Evolutionary conservation across 352 stramenopile genomes (phyloP).

Genomic region (Globisporangium echinulatum): DNA sequence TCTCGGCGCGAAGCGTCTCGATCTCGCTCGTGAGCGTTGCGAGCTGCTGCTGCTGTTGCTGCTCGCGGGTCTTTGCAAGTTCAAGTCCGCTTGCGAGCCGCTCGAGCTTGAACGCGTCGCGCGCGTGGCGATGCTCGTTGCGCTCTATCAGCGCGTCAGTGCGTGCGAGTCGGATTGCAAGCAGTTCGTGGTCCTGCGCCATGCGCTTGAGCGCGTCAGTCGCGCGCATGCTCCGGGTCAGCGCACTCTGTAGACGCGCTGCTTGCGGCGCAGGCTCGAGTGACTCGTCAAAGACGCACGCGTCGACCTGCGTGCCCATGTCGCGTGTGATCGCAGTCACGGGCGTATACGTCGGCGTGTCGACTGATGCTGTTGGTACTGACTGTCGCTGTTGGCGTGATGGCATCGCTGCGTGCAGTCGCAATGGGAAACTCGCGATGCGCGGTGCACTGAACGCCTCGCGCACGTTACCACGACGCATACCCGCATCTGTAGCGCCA

Average conservation of each 20-base stretch:
- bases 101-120: conserved; percentile 18
- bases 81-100: conserved; percentile 23
- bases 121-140: conserved; percentile 16
- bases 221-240: conserved; percentile 30
- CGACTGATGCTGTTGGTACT: not conserved
- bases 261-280: not conserved
- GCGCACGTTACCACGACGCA: conserved; percentile 17
- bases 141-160: conserved; percentile 16
- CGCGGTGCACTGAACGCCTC: conserved; percentile 16
- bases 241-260: conserved; percentile 19
- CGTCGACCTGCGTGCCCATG: conserved; percentile 24
- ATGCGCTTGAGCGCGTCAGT: conserved; percentile 34
- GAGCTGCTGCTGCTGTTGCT: conserved; percentile 26
- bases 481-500: not conserved
- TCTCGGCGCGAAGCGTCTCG: conserved; percentile 19
- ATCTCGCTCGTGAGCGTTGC: conserved; percentile 20
- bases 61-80: conserved; percentile 25
- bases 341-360: conserved; percentile 19
- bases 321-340: conserved; percentile 21
- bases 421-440: conserved; percentile 17
- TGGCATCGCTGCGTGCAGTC: conserved; percentile 22
- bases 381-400: conserved; percentile 3
- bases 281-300: conserved; percentile 2
- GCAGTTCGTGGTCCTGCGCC: conserved; percentile 33
- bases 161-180: conserved; percentile 22